Conservation (phyloP, 768 basidiomycete genomes). For the Leucocoprinus sp. region DNA sequence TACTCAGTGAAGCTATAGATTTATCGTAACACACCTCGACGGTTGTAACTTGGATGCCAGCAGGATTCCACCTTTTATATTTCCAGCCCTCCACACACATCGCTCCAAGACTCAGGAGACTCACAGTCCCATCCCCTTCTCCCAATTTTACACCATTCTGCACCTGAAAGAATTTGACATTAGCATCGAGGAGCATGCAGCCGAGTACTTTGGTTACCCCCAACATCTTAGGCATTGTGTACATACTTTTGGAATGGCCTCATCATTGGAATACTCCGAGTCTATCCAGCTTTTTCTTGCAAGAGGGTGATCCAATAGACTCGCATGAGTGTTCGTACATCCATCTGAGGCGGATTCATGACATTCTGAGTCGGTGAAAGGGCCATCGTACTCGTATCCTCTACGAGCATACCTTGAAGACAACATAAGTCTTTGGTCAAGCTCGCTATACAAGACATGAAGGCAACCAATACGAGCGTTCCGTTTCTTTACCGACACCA, state of each 20-base stretch:
- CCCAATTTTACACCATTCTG: slow-evolving; percentile 86
- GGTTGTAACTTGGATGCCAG: slow-evolving; percentile 76
- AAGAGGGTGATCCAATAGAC: slow-evolving; percentile 44
- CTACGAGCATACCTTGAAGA: slow-evolving; percentile 62
- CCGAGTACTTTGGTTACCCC: no score
- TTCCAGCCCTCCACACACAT: slow-evolving; percentile 98
- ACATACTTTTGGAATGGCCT: slow-evolving; percentile 43
- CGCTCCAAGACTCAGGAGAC: slow-evolving; percentile 76
- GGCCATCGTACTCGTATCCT: slow-evolving; percentile 59
- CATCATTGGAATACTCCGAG: slow-evolving; percentile 65
- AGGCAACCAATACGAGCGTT: slow-evolving; percentile 80
- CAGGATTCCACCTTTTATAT: slow-evolving; percentile 83
- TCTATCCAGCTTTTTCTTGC: slow-evolving; percentile 77
- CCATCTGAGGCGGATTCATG: slow-evolving; percentile 29
- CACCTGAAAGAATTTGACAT: slow-evolving; percentile 30
- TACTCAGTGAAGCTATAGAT: neutral
- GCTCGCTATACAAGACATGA: neutral
- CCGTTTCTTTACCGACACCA: slow-evolving; percentile 93
- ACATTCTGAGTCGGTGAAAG: slow-evolving; percentile 40
- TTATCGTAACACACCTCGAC: slow-evolving; percentile 56
- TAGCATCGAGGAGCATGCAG: neutral
- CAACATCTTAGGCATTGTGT: neutral
- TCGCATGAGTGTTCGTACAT: slow-evolving; percentile 35
- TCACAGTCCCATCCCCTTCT: slow-evolving; percentile 94
- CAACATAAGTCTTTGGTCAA: neutral